phyloP scores from a whole-genome alignment of 768 basidiomycete species.

The Tylopilus vinaceipallidus region DNA sequence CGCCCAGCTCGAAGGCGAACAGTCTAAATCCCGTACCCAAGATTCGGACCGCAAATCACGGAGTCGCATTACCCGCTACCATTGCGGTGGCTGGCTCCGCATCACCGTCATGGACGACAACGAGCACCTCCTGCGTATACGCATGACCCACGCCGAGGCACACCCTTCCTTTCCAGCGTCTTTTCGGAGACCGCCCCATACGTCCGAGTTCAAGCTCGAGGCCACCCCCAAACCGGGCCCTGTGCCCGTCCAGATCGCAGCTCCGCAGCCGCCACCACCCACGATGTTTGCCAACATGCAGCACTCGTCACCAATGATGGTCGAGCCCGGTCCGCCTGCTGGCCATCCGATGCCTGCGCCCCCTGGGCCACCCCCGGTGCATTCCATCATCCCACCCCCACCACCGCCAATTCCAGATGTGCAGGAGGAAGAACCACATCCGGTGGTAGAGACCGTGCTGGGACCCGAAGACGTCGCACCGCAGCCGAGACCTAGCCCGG shows the following conservation, averaged over 20 bases:
- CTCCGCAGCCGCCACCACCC: slow-evolving; percentile 9
- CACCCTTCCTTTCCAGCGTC: slow-evolving; percentile 34
- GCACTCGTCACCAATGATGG: slow-evolving; percentile 20
- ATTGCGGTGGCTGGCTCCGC: slow-evolving; percentile 35
- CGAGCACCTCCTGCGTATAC: slow-evolving; percentile 33
- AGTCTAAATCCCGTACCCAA: slow-evolving; percentile 34
- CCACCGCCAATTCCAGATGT: slow-evolving; percentile 7
- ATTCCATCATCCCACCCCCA: slow-evolving; percentile 11
- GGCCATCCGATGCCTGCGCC: slow-evolving; percentile 11
- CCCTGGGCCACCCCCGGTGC: slow-evolving; percentile 6
- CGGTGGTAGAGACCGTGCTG: slow-evolving; percentile 15
- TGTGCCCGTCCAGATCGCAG: slow-evolving; percentile 8
- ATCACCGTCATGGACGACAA: slow-evolving; percentile 38
- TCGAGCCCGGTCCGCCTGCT: slow-evolving; percentile 17
- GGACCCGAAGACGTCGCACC: slow-evolving; percentile 16
- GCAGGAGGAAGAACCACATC: slow-evolving; percentile 18
- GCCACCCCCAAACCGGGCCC: slow-evolving; percentile 24
- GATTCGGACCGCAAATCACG: slow-evolving; percentile 35
- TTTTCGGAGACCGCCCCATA: slow-evolving; percentile 32
- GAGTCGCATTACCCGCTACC: slow-evolving; percentile 34
- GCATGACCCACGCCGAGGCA: slow-evolving; percentile 36
- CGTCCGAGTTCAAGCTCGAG: slow-evolving; percentile 34
- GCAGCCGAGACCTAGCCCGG: slow-evolving; percentile 16
- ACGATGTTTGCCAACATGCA: slow-evolving; percentile 25
- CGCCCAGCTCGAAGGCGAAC: slow-evolving; percentile 34